A percentile compares a stretch with the other conserved stretches of the same genome.
Evolutionary conservation across 2,329 filamentous ascomycete genomes (phyloP).

Genomic region (Arthrobotrys entomopaga): DNA sequence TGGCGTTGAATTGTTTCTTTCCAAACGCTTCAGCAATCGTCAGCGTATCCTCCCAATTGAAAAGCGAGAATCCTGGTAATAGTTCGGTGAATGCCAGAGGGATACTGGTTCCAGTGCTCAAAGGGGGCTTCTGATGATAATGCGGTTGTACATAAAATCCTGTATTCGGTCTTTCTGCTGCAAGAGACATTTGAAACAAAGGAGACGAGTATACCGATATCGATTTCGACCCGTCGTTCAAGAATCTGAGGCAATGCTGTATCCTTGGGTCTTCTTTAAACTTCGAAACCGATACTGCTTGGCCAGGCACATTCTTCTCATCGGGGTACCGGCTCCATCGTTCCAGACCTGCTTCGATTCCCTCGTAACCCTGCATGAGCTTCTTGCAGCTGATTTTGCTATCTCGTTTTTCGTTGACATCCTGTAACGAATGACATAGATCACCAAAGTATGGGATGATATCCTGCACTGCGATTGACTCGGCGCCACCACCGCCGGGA

Average conservation of each 20-base stretch:
- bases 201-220: constrained; percentile 57
- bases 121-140: constrained; percentile 59
- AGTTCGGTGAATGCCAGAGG: constrained; percentile 59
- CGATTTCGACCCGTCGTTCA: constrained; percentile 56
- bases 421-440: constrained; percentile 58
- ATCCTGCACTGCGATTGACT: constrained; percentile 57
- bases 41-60: constrained; percentile 59
- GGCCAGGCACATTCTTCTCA: constrained; percentile 40
- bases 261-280: constrained; percentile 56
- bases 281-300: constrained; percentile 34
- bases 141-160: constrained; percentile 59
- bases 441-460: constrained; percentile 60
- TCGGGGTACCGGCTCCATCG: constrained; percentile 56
- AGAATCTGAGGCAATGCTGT: constrained; percentile 51
- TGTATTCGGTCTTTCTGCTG: constrained; percentile 58
- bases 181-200: constrained; percentile 59
- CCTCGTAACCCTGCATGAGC: constrained; percentile 56
- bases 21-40: constrained; percentile 59
- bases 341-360: constrained; percentile 56
- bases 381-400: constrained; percentile 58
- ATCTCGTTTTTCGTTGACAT: constrained; percentile 55
- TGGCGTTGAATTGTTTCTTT: constrained; percentile 57
- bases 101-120: constrained; percentile 59
- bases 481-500: constrained; percentile 57
- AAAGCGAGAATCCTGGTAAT: constrained; percentile 58